Base-by-base conservation (phyloP, 2,329 filamentous ascomycete species). In the Aspergillus cejpii region DNA sequence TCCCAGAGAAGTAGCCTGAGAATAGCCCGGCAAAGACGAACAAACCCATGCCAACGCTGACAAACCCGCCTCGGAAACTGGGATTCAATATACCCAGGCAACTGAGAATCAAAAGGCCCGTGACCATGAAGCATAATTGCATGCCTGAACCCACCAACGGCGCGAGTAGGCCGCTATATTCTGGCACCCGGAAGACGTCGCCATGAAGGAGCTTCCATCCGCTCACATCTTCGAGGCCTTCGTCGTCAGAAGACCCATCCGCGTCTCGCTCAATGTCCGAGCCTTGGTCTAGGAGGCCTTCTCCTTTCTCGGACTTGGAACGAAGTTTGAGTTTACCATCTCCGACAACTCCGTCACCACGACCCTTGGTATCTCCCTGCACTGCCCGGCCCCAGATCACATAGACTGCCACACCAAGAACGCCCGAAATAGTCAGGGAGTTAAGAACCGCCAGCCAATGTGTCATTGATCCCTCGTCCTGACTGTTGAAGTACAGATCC, bases 371-470 rank as follows among this genome's bases (percentile, higher is more conserved):
- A 54, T 94, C 87, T 37, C 82, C 80, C 43, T 83, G 79, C 39
- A 91, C 79, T 0, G 88, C 94, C 57, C 85, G 81, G 23, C 85
- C 78, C 56, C 92, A 73, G 48, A 94, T 90, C 61, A 94, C 85
- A 47, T 87, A 79, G 19, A 92, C 85, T 27, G 88, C 81, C 14
- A 83, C 82, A 1, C 85, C 89, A 33, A 94, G 72, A 27, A 92
- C 72, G 5, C 84, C 84, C 39, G 84, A 87, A 53, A 94, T 92
- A 53, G 89, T 83, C 52, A 94, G 67, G 0, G 87, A 92, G 69
- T 94, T 94, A 65, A 92, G 67, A 51, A 94, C 91, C 27, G 88
- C 87, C 44, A 94, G 74, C 86, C 87, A 94, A 63, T 94, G 88
- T 19, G 91, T 87, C 61, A 81, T 82, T 20, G 80, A 83, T 37